phyloP scores from a whole-genome alignment of 345 rosid genomes.

The Populus simonii region DNA sequence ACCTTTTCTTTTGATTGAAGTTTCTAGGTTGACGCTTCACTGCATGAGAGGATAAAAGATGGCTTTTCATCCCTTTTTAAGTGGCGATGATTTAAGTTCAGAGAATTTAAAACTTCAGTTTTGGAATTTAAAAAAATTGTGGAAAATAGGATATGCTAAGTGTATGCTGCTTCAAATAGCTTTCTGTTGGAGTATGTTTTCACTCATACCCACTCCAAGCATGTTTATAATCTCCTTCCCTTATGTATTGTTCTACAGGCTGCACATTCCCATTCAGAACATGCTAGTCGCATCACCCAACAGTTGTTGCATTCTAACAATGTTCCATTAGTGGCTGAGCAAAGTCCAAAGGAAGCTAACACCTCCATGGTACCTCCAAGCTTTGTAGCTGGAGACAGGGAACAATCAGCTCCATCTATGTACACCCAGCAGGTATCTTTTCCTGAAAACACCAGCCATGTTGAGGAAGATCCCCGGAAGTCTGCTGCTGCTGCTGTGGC shows the following conservation, averaged over 20 bases:
- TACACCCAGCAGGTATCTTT: slow-evolving; percentile 42
- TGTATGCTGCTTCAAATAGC: neutral
- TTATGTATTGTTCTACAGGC: slow-evolving; percentile 20
- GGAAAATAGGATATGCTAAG: neutral
- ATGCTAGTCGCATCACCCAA: slow-evolving; percentile 42
- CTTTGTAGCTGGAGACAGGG: slow-evolving; percentile 43
- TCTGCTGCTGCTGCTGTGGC: slow-evolving; percentile 85
- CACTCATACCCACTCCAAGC: neutral
- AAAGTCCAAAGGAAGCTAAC: slow-evolving; percentile 45
- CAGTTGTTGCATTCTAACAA: slow-evolving; percentile 41
- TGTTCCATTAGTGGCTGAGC: slow-evolving; percentile 37
- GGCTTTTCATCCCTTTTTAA: neutral
- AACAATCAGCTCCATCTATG: slow-evolving; percentile 67
- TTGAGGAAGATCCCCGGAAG: slow-evolving; percentile 58
- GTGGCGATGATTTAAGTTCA: neutral
- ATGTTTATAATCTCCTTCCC: neutral
- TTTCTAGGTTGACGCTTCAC: too few relatives aligned
- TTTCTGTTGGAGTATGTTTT: neutral
- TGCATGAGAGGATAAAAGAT: too few relatives aligned
- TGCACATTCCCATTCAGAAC: slow-evolving; percentile 59
- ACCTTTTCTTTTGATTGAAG: too few relatives aligned
- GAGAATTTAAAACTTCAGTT: neutral
- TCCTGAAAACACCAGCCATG: slow-evolving; percentile 26
- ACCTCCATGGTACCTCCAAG: slow-evolving; percentile 39
- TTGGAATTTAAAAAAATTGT: neutral